Evolutionary conservation across 176 grass and related monocot species (phyloP).

Genomic region (Paspalum vaginatum): DNA sequence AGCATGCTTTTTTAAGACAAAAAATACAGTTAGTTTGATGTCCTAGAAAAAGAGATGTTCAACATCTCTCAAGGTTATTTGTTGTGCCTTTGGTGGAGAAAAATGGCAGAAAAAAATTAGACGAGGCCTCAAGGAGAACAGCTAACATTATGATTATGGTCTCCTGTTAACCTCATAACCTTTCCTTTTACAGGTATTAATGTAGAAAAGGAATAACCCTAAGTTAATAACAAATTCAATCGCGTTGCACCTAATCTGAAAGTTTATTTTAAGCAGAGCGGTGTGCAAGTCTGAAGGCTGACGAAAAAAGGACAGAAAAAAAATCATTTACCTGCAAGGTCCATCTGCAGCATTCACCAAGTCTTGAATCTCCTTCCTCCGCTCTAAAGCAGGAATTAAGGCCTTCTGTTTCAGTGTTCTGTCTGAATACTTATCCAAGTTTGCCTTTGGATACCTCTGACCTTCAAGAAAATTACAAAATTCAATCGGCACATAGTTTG

Average conservation of each 20-base stretch:
- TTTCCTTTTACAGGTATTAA: not conserved
- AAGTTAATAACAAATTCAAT: not conserved
- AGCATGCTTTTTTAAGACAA: not conserved
- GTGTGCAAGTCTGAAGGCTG: not conserved
- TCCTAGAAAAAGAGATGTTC: not conserved
- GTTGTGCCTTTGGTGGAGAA: not conserved
- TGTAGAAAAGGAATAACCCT: not conserved
- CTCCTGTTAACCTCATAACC: too few species aligned
- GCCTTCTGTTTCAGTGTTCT: constrained; percentile 3
- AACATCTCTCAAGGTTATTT: not conserved
- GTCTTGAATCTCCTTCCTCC: constrained; percentile 40
- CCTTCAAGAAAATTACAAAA: constrained; percentile 59
- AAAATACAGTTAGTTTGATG: not conserved
- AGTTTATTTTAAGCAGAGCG: not conserved
- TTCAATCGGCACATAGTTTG: constrained; percentile 62
- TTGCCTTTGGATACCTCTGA: constrained; percentile 57
- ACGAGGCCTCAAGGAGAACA: not conserved
- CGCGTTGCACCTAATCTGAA: constrained; percentile 1
- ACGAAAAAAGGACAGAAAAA: not conserved
- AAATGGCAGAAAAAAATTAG: constrained; percentile 13
- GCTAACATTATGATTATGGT: not conserved
- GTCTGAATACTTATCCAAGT: constrained; percentile 31
- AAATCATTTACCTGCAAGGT: constrained; percentile 60
- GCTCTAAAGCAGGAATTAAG: constrained; percentile 20
- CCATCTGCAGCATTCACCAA: constrained; percentile 49